Percentiles rank a stretch among this genome's conserved stretches.
Evolutionary conservation across 202 grass and related monocot genomes (phyloP).

Genomic region (Panicum virgatum): DNA sequence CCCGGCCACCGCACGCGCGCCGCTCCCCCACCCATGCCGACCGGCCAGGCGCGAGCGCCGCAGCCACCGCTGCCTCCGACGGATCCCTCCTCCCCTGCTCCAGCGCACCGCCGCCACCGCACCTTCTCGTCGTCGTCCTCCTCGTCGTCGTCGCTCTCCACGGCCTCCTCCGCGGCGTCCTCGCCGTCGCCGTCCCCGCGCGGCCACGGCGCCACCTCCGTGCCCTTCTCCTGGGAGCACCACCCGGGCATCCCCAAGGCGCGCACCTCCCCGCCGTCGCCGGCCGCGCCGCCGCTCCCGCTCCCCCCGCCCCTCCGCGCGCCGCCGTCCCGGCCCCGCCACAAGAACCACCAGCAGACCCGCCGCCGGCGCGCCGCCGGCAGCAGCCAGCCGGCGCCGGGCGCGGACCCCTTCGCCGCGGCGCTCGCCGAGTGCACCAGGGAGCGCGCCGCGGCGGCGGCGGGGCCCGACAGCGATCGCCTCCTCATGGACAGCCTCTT

Average conservation of each 20-base stretch:
- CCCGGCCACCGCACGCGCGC: not conserved
- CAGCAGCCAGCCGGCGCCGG: not conserved
- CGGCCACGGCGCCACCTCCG: conserved; percentile 32
- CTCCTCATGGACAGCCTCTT: conserved; percentile 37
- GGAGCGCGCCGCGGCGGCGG: conserved; percentile 15
- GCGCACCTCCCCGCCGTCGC: not conserved
- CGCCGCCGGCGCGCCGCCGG: not conserved
- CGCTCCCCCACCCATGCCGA: conserved; percentile 18
- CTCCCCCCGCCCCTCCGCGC: conserved; percentile 55
- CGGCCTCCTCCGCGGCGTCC: conserved; percentile 42
- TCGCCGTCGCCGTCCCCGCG: conserved; percentile 37
- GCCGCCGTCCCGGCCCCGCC: not conserved
- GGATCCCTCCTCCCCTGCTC: not conserved
- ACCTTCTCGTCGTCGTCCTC: not conserved
- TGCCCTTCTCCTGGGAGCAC: conserved; percentile 86
- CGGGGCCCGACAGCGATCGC: not conserved
- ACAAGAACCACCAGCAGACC: not conserved
- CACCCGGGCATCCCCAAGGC: conserved; percentile 78
- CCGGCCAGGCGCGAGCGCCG: conserved; percentile 12
- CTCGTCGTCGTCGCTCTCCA: conserved; percentile 14
- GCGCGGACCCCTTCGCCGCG: conserved; percentile 57
- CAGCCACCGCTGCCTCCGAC: conserved; percentile 35
- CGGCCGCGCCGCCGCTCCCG: conserved; percentile 49
- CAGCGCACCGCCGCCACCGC: conserved; percentile 20
- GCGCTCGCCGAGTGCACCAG: conserved; percentile 70